A percentile compares a stretch with the other conserved stretches of the same genome.
Conservation (phyloP, 805 yeast species). For the Candida montana region DNA sequence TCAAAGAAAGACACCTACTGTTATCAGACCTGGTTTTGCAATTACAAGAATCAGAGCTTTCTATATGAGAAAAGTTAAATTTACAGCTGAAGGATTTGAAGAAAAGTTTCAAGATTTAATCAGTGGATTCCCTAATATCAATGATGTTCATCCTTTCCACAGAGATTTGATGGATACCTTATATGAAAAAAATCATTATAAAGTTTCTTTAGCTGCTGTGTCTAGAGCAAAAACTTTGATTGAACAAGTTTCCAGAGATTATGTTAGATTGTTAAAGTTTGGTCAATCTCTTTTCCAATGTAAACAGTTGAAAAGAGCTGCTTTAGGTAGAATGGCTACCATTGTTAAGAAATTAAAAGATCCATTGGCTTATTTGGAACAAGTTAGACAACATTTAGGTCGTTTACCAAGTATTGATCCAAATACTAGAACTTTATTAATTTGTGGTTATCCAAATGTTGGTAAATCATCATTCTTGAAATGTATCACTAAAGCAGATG, state of each 20-base stretch:
- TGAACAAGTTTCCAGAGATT: conserved; percentile 95
- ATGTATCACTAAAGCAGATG: conserved; percentile 95
- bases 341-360: conserved; percentile 93
- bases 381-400: conserved; percentile 98
- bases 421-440: conserved; percentile 92
- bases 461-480: conserved; percentile 95
- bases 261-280: conserved; percentile 86
- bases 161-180: conserved; percentile 96
- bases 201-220: conserved; percentile 91
- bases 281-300: conserved; percentile 98
- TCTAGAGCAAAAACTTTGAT: conserved; percentile 90
- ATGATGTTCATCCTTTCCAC: conserved; percentile 98
- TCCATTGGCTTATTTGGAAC: conserved; percentile 88
- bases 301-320: conserved; percentile 97
- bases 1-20: conserved; percentile 99
- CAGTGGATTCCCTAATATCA: conserved; percentile 89
- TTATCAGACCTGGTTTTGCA: conserved; percentile 92
- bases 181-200: conserved; percentile 97
- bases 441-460: conserved; percentile 98
- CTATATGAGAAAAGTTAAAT: conserved; percentile 96
- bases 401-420: conserved; percentile 98
- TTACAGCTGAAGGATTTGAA: conserved; percentile 91
- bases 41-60: conserved; percentile 95
- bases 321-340: conserved; percentile 99
- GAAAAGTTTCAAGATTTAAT: conserved; percentile 87